Evolutionary conservation across 2,329 filamentous ascomycete species (phyloP).

Genomic region (Canariomyces notabilis): DNA sequence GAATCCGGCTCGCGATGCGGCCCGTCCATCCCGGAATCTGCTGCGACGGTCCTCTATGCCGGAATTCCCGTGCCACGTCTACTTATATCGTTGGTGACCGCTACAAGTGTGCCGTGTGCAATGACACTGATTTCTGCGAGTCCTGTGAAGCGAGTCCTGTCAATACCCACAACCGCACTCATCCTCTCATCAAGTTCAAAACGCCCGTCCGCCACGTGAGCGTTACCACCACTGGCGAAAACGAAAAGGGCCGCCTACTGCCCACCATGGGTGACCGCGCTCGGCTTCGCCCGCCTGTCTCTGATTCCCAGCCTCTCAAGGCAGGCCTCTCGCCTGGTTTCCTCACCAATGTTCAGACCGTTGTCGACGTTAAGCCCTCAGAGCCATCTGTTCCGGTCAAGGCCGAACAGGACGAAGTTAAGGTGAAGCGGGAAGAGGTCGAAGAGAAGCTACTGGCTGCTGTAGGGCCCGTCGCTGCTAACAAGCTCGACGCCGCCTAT

Average conservation of each 20-base stretch:
- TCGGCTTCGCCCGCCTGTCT: background rate
- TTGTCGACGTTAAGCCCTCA: constrained; percentile 47
- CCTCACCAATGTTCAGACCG: constrained; percentile 56
- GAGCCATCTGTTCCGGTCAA: constrained; percentile 26
- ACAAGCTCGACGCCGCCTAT: constrained; percentile 55
- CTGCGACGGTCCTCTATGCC: constrained; percentile 90
- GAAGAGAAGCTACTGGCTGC: constrained; percentile 25
- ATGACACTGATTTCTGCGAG: constrained; percentile 92
- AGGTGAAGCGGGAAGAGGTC: constrained; percentile 22
- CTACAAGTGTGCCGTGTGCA: constrained; percentile 96
- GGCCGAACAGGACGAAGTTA: constrained; percentile 27
- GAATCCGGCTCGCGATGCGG: constrained; percentile 36
- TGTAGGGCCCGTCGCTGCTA: constrained; percentile 16
- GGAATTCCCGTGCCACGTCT: constrained; percentile 33
- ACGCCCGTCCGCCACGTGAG: constrained; percentile 83
- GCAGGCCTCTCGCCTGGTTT: background rate
- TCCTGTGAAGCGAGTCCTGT: constrained; percentile 83
- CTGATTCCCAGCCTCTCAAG: background rate
- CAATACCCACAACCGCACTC: constrained; percentile 88
- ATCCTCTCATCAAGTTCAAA: constrained; percentile 95
- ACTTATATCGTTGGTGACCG: constrained; percentile 79
- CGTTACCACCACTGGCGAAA: constrained; percentile 78
- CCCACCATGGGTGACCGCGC: constrained; percentile 64
- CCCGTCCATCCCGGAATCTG: constrained; percentile 76
- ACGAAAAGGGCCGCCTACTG: constrained; percentile 59